phyloP scores from a whole-genome alignment of 192 early-diverging fungal genomes.

The Coemansia guatemalensis region DNA sequence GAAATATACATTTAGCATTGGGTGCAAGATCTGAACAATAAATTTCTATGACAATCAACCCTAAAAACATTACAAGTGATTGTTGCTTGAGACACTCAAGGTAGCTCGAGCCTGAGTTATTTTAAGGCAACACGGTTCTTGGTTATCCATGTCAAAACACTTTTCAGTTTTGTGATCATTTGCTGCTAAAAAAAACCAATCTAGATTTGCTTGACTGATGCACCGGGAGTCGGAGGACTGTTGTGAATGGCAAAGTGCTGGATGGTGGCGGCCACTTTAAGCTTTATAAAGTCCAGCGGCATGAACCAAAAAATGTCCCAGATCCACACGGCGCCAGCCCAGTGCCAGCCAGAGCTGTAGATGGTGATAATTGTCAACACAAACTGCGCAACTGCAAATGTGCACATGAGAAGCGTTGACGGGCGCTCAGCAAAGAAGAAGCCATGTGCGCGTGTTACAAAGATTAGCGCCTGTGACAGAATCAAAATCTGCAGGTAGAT shows the following conservation, averaged over 20 bases:
- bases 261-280: slow-evolving; percentile 61
- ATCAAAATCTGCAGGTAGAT: slow-evolving; percentile 80
- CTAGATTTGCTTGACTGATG: no score
- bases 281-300: slow-evolving; percentile 77
- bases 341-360: slow-evolving; percentile 65
- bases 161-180: slow-evolving; percentile 56
- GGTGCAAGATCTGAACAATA: neutral
- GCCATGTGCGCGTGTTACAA: slow-evolving; percentile 70
- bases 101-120: slow-evolving; percentile 67
- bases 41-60: no score
- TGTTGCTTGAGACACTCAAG: slow-evolving; percentile 25
- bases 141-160: slow-evolving; percentile 58
- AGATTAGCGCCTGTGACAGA: slow-evolving; percentile 75
- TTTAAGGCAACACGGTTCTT: slow-evolving; percentile 72
- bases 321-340: slow-evolving; percentile 75
- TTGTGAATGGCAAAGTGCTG: slow-evolving; percentile 51
- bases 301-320: slow-evolving; percentile 80
- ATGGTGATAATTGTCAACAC: slow-evolving; percentile 78
- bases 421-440: slow-evolving; percentile 75
- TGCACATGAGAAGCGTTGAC: slow-evolving; percentile 60
- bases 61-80: no score
- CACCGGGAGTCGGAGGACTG: slow-evolving; percentile 35
- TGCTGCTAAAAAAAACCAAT: no score
- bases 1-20: neutral
- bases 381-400: slow-evolving; percentile 70